A percentile compares a stretch with the other conserved stretches of the same genome.
phyloP scores from a whole-genome alignment of 768 basidiomycete species.

The Clavulina sp. region DNA sequence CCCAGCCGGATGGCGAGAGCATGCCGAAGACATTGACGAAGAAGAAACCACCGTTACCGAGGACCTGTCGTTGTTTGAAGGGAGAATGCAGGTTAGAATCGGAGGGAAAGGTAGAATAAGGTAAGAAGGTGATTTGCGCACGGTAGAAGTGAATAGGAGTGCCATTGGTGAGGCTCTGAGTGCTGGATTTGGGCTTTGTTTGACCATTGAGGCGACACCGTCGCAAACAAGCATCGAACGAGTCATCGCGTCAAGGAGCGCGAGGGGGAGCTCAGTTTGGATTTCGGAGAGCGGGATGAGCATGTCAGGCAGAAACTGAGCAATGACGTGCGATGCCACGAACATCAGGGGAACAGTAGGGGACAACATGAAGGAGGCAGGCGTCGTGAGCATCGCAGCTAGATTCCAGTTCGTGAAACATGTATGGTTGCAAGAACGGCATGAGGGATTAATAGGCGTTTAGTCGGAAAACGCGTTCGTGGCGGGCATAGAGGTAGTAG shows the following conservation, averaged over 20 bases:
- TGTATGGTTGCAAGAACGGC: too few relatives aligned
- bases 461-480: neutral
- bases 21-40: conserved; percentile 56
- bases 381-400: conserved; percentile 46
- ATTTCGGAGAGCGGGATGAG: conserved; percentile 28
- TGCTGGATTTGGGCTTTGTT: conserved; percentile 28
- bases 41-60: conserved; percentile 72
- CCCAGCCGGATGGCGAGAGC: conserved; percentile 50
- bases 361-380: conserved; percentile 69
- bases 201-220: conserved; percentile 54
- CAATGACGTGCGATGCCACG: conserved; percentile 39
- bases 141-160: conserved; percentile 54
- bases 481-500: neutral
- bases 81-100: neutral
- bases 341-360: conserved; percentile 49
- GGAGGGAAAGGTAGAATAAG: neutral
- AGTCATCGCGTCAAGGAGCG: conserved; percentile 60
- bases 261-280: conserved; percentile 48
- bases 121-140: too few relatives aligned
- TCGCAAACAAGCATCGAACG: conserved; percentile 65
- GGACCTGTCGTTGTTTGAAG: conserved; percentile 26
- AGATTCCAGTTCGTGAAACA: too few relatives aligned
- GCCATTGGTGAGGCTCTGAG: conserved; percentile 59
- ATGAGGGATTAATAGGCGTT: conserved; percentile 1
- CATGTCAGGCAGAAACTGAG: conserved; percentile 36